These are phyloP conservation scores for Xylaria cubensis DNA, from an alignment of 495 filamentous ascomycete species.

Conservation along the genomic window DNA sequence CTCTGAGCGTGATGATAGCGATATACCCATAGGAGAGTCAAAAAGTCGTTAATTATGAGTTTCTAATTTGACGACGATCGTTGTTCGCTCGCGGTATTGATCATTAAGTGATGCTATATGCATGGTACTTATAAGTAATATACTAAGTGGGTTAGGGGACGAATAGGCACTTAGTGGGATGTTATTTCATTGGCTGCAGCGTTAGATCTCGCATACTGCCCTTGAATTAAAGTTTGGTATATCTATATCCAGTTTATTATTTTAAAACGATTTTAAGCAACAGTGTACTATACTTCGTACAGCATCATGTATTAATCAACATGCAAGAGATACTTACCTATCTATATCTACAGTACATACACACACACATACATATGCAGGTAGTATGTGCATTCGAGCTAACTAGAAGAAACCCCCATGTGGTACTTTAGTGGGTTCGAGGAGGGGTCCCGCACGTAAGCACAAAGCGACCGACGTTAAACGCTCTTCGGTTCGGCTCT, in stretches of 20 bases:
- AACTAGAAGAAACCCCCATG: background rate
- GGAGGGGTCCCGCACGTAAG: background rate
- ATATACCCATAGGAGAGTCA: constrained; percentile 25
- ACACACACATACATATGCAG: background rate
- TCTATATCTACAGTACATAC: background rate
- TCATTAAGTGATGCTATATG: background rate
- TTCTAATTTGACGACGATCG: background rate
- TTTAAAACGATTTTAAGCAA: background rate
- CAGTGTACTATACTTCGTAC: background rate
- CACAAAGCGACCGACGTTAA: constrained; percentile 2
- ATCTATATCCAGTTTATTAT: background rate
- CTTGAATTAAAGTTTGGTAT: background rate
- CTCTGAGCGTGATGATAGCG: constrained; percentile 24
- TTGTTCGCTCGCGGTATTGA: background rate
- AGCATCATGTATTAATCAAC: background rate
- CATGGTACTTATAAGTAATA: background rate
- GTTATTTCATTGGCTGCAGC: constrained; percentile 5
- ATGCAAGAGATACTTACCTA: background rate
- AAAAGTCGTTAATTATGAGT: constrained; percentile 13
- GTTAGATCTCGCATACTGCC: background rate
- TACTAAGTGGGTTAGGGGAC: background rate
- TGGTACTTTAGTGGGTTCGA: background rate
- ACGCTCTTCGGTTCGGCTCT: constrained; percentile 10
- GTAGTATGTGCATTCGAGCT: background rate
- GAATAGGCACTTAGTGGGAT: background rate